Percentiles rank a stretch among this genome's conserved stretches.
These are phyloP conservation scores for Raddia guianensis DNA, from an alignment of 176 grass and related monocot species.

Conservation along the genomic window DNA sequence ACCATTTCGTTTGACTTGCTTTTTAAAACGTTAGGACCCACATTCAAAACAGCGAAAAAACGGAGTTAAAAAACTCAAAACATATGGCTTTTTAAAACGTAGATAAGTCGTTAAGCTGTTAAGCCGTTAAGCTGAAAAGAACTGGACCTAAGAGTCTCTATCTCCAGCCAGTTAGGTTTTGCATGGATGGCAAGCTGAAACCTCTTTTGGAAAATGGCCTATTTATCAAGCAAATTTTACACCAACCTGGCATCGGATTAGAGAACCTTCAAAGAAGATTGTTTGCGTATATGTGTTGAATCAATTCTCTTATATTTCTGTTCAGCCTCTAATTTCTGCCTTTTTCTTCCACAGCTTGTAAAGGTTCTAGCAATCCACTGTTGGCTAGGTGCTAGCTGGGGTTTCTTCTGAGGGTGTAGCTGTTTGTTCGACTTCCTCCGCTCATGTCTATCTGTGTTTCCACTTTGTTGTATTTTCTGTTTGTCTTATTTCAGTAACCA, in stretches of 20 bases:
- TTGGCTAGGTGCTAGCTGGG: conserved; percentile 49
- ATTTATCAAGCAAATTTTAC: conserved; percentile 17
- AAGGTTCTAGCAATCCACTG: conserved; percentile 47
- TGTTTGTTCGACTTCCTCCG: conserved; percentile 21
- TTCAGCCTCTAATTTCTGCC: conserved; percentile 35
- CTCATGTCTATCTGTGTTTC: conserved; percentile 29
- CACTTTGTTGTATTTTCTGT: conserved; percentile 38
- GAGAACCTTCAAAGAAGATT: neutral
- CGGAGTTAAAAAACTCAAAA: too few species aligned
- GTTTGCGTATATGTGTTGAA: conserved; percentile 25
- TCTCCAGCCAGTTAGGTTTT: conserved; percentile 20
- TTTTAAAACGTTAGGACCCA: too few species aligned
- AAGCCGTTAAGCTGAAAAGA: too few species aligned
- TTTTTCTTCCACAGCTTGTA: conserved; percentile 47
- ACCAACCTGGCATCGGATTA: neutral
- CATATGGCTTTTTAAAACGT: too few species aligned
- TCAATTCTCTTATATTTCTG: neutral
- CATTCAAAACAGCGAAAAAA: too few species aligned
- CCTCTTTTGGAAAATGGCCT: neutral
- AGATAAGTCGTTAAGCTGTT: too few species aligned
- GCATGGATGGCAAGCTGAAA: neutral
- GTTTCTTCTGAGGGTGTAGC: conserved; percentile 36
- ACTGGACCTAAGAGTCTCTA: neutral
- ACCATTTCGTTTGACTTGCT: too few species aligned
- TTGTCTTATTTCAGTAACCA: conserved; percentile 22